Evolutionary conservation across 257 asterid species (phyloP).

Genomic region (Coffea canephora): DNA sequence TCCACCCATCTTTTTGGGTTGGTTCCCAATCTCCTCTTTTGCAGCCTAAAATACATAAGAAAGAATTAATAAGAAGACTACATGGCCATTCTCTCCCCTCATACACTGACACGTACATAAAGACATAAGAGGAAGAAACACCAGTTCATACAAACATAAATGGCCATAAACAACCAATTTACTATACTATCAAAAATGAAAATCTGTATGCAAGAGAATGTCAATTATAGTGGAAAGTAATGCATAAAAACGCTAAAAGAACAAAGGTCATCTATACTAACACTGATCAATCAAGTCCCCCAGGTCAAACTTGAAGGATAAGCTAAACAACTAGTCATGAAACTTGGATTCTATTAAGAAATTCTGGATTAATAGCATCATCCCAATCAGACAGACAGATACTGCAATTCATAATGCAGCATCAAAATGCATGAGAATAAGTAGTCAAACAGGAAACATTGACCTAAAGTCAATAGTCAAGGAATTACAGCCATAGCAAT

Average conservation of each 20-base stretch:
- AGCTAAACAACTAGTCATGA: neutral
- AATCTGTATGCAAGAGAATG: neutral
- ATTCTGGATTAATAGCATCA: neutral
- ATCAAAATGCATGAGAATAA: neutral
- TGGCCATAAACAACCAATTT: neutral
- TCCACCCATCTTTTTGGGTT: slow-evolving; percentile 75
- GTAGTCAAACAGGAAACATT: neutral
- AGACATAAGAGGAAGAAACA: neutral
- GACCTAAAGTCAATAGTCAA: neutral
- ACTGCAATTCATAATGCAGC: neutral
- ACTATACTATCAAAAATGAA: neutral
- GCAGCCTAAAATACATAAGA: slow-evolving; percentile 55
- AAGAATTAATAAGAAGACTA: neutral
- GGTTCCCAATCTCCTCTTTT: slow-evolving; percentile 79
- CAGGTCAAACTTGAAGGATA: neutral
- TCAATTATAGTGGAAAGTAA: neutral
- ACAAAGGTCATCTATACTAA: neutral
- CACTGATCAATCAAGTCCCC: neutral
- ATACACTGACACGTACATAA: neutral
- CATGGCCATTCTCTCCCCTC: neutral
- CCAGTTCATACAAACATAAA: neutral
- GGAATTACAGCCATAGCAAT: neutral
- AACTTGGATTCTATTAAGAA: neutral
- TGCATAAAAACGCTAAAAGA: neutral
- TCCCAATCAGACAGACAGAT: neutral